A percentile compares a stretch with the other conserved stretches of the same genome.
These are phyloP conservation scores for Pontederia crassipes DNA, from an alignment of 176 grass and related monocot species.

Conservation along the genomic window DNA sequence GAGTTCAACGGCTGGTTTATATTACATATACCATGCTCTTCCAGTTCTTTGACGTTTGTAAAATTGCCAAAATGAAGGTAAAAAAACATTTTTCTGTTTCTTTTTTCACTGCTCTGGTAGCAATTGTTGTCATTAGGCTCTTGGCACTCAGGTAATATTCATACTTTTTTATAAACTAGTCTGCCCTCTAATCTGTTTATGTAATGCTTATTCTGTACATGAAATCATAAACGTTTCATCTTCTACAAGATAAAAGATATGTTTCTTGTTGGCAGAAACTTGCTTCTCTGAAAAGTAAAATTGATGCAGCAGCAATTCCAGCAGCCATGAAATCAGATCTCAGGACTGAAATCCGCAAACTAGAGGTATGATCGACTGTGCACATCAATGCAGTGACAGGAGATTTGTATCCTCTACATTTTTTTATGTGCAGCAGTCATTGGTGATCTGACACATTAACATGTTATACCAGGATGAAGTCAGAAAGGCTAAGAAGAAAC, in stretches of 20 bases:
- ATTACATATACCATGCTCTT: too few species aligned
- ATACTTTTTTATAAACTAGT: too few species aligned
- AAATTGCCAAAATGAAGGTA: too few species aligned
- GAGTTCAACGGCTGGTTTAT: too few species aligned
- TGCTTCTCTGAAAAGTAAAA: slow-evolving; percentile 61
- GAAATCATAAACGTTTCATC: neutral
- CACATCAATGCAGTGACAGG: neutral
- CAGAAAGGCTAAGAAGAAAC: slow-evolving; percentile 88
- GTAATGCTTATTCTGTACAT: too few species aligned
- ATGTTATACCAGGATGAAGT: slow-evolving; percentile 47
- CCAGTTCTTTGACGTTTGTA: too few species aligned
- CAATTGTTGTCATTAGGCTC: too few species aligned
- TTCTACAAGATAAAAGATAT: neutral
- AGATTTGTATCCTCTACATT: neutral
- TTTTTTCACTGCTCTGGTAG: too few species aligned
- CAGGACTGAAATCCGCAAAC: slow-evolving; percentile 54
- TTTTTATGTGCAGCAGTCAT: slow-evolving; percentile 9
- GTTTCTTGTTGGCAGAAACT: slow-evolving; percentile 51
- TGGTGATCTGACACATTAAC: neutral
- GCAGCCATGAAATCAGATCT: slow-evolving; percentile 79
- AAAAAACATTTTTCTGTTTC: too few species aligned
- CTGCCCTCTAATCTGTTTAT: too few species aligned
- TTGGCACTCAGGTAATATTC: too few species aligned
- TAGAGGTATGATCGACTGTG: slow-evolving; percentile 42
- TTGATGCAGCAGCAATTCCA: slow-evolving; percentile 75